Evolutionary conservation across 2,329 filamentous ascomycete genomes (phyloP).

Genomic region (Colletotrichum orchidophilum): DNA sequence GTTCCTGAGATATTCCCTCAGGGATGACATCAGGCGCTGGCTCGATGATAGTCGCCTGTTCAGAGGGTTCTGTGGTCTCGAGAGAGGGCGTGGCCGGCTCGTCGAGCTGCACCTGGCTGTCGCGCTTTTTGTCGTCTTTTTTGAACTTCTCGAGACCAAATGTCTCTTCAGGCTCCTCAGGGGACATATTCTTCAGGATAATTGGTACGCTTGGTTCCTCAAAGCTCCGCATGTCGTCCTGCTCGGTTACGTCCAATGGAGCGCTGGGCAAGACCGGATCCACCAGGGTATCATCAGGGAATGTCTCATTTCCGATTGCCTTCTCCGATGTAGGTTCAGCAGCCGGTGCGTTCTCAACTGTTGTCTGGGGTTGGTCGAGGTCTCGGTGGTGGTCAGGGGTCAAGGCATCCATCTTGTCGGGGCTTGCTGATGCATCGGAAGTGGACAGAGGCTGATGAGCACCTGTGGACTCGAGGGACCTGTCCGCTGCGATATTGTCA

Average conservation of each 20-base stretch:
- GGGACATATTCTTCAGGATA: conserved; percentile 10
- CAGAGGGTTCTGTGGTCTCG: background rate
- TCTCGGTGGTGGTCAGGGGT: background rate
- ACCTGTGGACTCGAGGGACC: background rate
- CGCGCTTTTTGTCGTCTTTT: conserved; percentile 43
- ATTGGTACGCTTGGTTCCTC: background rate
- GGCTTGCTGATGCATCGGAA: background rate
- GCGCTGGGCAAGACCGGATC: background rate
- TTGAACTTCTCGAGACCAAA: conserved; percentile 46
- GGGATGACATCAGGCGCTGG: background rate
- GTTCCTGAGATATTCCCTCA: background rate
- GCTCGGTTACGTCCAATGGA: background rate
- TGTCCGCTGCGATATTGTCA: background rate
- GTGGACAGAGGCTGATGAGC: background rate
- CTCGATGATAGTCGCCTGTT: background rate
- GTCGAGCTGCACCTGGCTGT: conserved; percentile 6
- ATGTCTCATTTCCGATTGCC: background rate
- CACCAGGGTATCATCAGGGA: background rate
- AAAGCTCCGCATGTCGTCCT: background rate
- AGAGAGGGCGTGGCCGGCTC: background rate
- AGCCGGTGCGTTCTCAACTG: background rate
- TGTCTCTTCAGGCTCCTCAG: conserved; percentile 12
- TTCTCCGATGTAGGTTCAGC: background rate
- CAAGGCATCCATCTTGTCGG: background rate
- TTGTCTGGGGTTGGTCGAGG: background rate